Base-by-base conservation (phyloP, 441 rosid species). In the Pelargonium citronellum region DNA sequence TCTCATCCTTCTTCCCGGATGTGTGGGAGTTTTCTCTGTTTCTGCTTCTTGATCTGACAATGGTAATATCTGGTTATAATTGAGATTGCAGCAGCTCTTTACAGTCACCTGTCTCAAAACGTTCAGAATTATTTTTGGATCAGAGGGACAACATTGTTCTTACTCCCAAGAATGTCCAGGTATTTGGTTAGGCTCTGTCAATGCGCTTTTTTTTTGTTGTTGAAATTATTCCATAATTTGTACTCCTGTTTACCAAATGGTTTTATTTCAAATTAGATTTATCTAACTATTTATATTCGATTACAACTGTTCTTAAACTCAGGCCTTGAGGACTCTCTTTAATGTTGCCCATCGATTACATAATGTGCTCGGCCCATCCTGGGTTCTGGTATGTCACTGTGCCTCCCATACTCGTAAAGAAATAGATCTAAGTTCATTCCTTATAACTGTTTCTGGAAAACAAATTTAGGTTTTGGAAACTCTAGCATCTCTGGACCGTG, bases 151-250 rank as follows among this genome's bases (percentile, higher is more conserved):
- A 69, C 51, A 70, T 91, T 75, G 86, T 92, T 71, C 91, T 95
- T 64, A 95, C 98, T 66, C 90, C 92, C 53, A 95, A 95, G 81
- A 95, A 95, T 87, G 99, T 95, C 68, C 99, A 95, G 99, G 99
- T 90, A 78, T 68, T 39, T 72, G 53, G 20, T 70, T 75, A 68
- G 55, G 64, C 69, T 65, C 60, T 58, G 60, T 74, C 34, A 39
- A 44, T 69, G 53, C 34, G 11, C 66, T 64, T 49, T 11, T 27
- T 46, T 11, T 68, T 64, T 49, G 10, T 27, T 53, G 57, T 51
- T 46, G n/a, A 20, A 30, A 15, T 58, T 62, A 60, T 60, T 47
- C 68, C 67, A 61, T 64, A 57, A 47, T 22, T 46, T 20, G 22
- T 30, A 13, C 19, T 73, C 17, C 53, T 47, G 20, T 43, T 67